phyloP scores from a whole-genome alignment of 2,329 filamentous ascomycete genomes.

The Trichoderma atrobrunneum region DNA sequence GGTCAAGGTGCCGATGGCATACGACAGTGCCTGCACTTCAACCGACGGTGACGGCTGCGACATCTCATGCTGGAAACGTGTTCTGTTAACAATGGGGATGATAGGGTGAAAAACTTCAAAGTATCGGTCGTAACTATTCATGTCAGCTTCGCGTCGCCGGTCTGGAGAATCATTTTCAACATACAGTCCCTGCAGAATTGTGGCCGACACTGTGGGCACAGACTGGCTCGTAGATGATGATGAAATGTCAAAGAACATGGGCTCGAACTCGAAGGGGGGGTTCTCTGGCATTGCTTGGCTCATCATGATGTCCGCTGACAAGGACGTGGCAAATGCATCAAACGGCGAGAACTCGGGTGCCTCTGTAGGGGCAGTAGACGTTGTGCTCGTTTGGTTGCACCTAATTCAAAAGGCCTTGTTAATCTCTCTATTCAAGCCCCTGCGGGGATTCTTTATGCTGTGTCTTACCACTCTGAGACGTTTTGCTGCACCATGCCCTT shows the following conservation, averaged over 20 bases:
- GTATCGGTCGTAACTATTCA: constrained; percentile 6
- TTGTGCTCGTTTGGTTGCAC: not conserved
- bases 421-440: not conserved
- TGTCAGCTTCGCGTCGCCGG: not conserved
- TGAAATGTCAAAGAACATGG: not conserved
- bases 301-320: not conserved
- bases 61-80: constrained; percentile 12
- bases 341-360: not conserved
- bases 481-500: not conserved
- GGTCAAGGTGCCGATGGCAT: constrained; percentile 7
- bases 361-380: not conserved
- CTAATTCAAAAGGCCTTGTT: not conserved
- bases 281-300: not conserved
- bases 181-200: not conserved
- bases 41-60: not conserved
- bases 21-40: constrained; percentile 9
- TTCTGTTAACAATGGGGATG: constrained; percentile 13
- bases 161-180: not conserved
- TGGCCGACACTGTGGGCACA: not conserved
- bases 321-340: not conserved
- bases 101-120: constrained; percentile 16
- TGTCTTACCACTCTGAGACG: not conserved
- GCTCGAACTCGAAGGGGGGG: not conserved
- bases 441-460: not conserved
- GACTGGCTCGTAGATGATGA: not conserved